Percentiles rank a stretch among this genome's conserved stretches.
Conservation (phyloP, 495 filamentous ascomycete genomes). For the Cairneyella variabilis region DNA sequence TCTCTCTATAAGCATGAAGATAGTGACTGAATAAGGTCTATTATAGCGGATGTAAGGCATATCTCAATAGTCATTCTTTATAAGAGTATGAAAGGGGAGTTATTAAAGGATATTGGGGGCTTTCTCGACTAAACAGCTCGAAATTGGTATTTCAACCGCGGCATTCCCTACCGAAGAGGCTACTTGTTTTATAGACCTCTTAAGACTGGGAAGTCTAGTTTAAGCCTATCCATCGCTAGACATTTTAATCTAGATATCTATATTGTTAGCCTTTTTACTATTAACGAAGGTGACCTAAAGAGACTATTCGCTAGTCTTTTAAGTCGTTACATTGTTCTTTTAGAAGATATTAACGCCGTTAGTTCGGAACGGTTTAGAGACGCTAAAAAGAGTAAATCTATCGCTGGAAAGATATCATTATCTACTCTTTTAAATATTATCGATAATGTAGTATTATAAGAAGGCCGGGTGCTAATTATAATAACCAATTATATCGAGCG, state of each 20-base stretch:
- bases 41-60: slow-evolving; percentile 1
- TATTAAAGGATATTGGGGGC: slow-evolving; percentile 6
- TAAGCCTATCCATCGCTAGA: background rate
- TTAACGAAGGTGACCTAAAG: slow-evolving; percentile 45
- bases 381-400: slow-evolving; percentile 15
- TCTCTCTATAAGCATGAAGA: slow-evolving; percentile 1
- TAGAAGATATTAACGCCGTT: slow-evolving; percentile 66
- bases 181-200: slow-evolving; percentile 12
- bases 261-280: slow-evolving; percentile 52
- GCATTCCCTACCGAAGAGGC: slow-evolving; percentile 54
- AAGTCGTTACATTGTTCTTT: slow-evolving; percentile 57
- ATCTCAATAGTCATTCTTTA: slow-evolving; percentile 12
- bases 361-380: slow-evolving; percentile 14
- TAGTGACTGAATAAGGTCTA: slow-evolving; percentile 3
- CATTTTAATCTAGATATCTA: slow-evolving; percentile 50
- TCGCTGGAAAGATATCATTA: slow-evolving; percentile 49
- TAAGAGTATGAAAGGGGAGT: slow-evolving; percentile 6
- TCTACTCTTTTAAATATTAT: slow-evolving; percentile 73
- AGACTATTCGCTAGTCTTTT: slow-evolving; percentile 50
- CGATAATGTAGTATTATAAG: slow-evolving; percentile 66
- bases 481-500: slow-evolving; percentile 72
- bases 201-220: background rate
- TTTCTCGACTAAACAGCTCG: slow-evolving; percentile 5
- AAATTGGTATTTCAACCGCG: slow-evolving; percentile 10
- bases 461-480: slow-evolving; percentile 76